Evolutionary conservation across 2,329 filamentous ascomycete genomes (phyloP), one percentile per base, ranked within the genome.

Genomic region (Rasamsonia emersonii): DNA sequence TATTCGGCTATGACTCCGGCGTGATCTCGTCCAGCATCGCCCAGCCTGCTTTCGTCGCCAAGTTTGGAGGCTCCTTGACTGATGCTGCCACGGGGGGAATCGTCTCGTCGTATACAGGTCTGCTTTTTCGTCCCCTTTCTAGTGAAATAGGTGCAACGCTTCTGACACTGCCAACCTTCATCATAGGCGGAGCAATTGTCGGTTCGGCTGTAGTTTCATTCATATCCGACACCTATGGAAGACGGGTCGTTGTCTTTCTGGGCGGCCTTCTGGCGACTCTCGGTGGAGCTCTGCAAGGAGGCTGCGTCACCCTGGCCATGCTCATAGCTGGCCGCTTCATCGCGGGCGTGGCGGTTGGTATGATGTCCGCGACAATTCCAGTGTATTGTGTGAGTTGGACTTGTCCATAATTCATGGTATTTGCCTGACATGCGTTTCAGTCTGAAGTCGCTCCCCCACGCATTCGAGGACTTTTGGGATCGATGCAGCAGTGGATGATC

Each of bases 281-380:
- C 8, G 59, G 56, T 7, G 47, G 47, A 24, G 51, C 51, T 10
- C 44, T 63, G 4, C 59, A 62, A 37, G 55, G 54, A 18, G 58
- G 54, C 13, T 49, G 58, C 1, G 39, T 52, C 7, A 51, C 47
- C 28, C 48, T 62, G 33, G 51, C 51, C 11, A 69, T 69, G 60
- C 47, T 71, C 8, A 66, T 71, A 21, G 47, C 59, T n/a, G 68
- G 67, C 5, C 62, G 68, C 33, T 62, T 67, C 39, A 62, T 70
- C 38, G 67, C 65, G 8, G 68, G 68, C 4, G 33, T 68, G 9
- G 67, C 65, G 1, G 56, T 71, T n/a, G 68, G 68, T 3, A 50
- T 65, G 30, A 56, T 69, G 44, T 66, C 65, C 1, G 57, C 61
- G 18, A 64, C 60, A 0, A 58, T 68, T 14, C 66, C 66, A 3